Conservation (phyloP, 164 flowering plant species). For the Vitis rotundifolia region DNA sequence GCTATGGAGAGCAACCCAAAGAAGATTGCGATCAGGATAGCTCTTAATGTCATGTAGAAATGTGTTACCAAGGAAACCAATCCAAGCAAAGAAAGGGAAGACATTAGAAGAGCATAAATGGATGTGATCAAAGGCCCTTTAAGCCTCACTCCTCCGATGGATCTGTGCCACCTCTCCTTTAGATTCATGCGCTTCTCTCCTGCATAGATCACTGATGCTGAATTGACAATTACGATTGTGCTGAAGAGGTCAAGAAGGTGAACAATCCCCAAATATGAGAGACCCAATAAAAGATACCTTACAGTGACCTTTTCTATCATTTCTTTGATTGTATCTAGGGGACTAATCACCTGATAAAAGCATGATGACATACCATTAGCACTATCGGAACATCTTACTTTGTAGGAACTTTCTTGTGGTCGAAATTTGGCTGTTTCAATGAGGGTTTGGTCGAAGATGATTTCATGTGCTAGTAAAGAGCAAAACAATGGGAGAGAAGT, state of each 20-base stretch:
- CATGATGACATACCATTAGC: too few relatives aligned
- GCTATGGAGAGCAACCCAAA: background rate
- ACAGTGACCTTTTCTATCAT: too few relatives aligned
- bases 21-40: background rate
- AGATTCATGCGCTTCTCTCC: background rate
- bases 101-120: background rate
- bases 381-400: too few relatives aligned
- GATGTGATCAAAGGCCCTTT: background rate
- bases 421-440: background rate
- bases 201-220: conserved; percentile 2
- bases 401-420: background rate
- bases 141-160: background rate
- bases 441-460: conserved; percentile 11
- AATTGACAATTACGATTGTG: background rate
- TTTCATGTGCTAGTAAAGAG: conserved; percentile 16
- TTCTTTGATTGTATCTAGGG: too few relatives aligned
- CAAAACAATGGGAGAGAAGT: conserved; percentile 19
- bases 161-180: background rate
- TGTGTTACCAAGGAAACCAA: background rate
- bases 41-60: too few relatives aligned
- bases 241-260: background rate
- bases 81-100: background rate
- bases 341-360: too few relatives aligned
- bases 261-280: background rate
- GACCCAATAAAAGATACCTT: background rate